Evolutionary conservation across 306 rosid species (phyloP).

Genomic region (Geum urbanum): DNA sequence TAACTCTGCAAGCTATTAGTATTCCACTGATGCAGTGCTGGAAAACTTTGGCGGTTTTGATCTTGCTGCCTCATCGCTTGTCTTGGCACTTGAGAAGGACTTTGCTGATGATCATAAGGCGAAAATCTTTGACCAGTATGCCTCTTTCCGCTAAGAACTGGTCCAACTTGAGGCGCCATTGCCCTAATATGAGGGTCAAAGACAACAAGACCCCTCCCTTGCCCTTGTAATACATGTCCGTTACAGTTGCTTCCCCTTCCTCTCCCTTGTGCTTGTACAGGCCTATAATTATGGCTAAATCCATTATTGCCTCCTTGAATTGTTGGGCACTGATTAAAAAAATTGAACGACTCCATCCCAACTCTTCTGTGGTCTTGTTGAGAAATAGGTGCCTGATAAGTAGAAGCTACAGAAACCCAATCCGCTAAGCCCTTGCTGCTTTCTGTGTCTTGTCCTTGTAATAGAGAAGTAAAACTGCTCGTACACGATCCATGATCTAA

Average conservation of each 20-base stretch:
- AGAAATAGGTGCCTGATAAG: not conserved
- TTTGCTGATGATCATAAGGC: not conserved
- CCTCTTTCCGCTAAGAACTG: not conserved
- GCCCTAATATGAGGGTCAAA: not conserved
- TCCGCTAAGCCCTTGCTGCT: not conserved
- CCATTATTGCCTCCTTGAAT: not conserved
- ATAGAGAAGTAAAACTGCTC: not conserved
- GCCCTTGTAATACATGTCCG: not conserved
- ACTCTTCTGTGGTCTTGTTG: not conserved
- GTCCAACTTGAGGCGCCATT: not conserved
- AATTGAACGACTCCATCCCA: conserved; percentile 1
- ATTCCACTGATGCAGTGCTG: not conserved
- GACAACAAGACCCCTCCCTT: not conserved
- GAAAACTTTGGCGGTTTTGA: conserved; percentile 4
- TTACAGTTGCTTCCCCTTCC: not conserved
- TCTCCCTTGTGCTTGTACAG: not conserved
- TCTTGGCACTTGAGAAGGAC: not conserved
- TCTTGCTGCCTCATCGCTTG: conserved; percentile 5
- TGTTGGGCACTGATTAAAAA: not conserved
- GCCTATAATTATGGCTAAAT: not conserved
- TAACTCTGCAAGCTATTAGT: not conserved
- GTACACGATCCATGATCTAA: not conserved
- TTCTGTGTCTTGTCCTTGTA: conserved; percentile 8
- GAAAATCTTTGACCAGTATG: not conserved
- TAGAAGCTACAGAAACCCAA: not conserved